Evolutionary conservation across 2,329 filamentous ascomycete species (phyloP).

Genomic region (Dothistroma septosporum): DNA sequence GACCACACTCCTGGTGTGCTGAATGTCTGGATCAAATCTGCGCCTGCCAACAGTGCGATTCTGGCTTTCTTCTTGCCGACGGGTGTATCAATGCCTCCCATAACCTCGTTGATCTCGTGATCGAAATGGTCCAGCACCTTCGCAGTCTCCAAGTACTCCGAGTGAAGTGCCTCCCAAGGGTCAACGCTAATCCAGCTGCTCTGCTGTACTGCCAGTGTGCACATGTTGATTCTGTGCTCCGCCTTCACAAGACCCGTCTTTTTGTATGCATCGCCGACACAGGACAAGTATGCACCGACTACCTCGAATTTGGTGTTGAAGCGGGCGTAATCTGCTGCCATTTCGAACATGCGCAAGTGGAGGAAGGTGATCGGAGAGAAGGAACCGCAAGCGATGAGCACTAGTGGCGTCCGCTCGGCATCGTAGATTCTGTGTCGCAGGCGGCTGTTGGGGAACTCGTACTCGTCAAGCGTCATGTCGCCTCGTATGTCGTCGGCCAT

Average conservation of each 20-base stretch:
- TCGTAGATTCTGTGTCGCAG: constrained; percentile 56
- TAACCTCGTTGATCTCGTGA: constrained; percentile 76
- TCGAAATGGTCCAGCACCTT: constrained; percentile 88
- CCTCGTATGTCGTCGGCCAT: constrained; percentile 26
- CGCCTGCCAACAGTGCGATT: constrained; percentile 76
- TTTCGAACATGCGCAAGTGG: constrained; percentile 82
- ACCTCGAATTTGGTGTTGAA: constrained; percentile 77
- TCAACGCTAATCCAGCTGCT: constrained; percentile 80
- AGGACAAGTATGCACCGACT: constrained; percentile 77
- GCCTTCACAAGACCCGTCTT: constrained; percentile 74
- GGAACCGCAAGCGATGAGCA: constrained; percentile 65
- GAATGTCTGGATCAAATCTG: constrained; percentile 51
- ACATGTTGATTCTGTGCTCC: constrained; percentile 78
- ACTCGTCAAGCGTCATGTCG: constrained; percentile 43
- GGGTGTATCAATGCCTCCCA: constrained; percentile 66
- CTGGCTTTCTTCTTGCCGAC: constrained; percentile 67
- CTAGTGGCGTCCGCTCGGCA: constrained; percentile 57
- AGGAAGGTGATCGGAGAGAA: constrained; percentile 52
- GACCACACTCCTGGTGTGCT: constrained; percentile 67
- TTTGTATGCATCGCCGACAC: constrained; percentile 72
- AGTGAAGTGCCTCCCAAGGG: constrained; percentile 81
- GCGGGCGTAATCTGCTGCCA: constrained; percentile 75
- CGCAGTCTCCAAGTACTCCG: constrained; percentile 82
- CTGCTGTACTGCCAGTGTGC: constrained; percentile 71
- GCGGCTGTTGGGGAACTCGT: constrained; percentile 59